phyloP scores from a whole-genome alignment of 1,139 yeast species.

The Geotrichum carabidarum region DNA sequence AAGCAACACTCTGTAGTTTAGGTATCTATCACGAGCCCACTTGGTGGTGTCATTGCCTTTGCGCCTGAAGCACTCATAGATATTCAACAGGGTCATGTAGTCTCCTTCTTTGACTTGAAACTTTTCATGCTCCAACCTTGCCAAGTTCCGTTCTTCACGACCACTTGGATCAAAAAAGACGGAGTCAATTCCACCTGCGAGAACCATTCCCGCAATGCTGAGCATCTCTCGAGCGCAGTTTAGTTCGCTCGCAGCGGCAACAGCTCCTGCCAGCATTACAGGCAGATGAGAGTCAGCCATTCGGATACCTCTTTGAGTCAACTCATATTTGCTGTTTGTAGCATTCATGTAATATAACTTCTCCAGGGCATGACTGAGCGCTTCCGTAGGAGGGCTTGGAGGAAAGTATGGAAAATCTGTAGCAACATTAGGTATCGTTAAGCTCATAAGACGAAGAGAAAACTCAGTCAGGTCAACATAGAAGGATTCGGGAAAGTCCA shows the following conservation, averaged over 20 bases:
- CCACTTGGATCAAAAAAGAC: conserved; percentile 74
- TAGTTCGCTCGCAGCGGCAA: conserved; percentile 19
- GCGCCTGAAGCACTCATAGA: conserved; percentile 58
- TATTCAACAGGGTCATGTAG: conserved; percentile 75
- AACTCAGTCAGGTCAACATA: conserved; percentile 74
- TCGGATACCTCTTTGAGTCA: conserved; percentile 65
- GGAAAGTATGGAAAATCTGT: conserved; percentile 79
- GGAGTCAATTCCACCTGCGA: conserved; percentile 67
- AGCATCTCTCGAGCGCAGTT: conserved; percentile 72
- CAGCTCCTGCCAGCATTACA: conserved; percentile 22
- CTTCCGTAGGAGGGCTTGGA: conserved; percentile 60
- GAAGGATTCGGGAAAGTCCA: conserved; percentile 75
- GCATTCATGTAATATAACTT: conserved; percentile 58
- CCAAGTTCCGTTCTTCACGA: conserved; percentile 70
- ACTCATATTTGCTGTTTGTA: conserved; percentile 71
- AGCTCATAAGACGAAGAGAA: conserved; percentile 70
- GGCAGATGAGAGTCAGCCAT: conserved; percentile 55
- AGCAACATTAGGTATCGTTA: conserved; percentile 81
- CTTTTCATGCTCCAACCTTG: conserved; percentile 44
- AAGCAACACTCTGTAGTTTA: conserved; percentile 65
- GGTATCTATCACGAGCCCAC: conserved; percentile 79
- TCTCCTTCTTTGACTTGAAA: conserved; percentile 86
- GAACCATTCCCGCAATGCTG: conserved; percentile 70
- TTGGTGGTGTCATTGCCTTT: conserved; percentile 37
- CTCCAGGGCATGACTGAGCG: conserved; percentile 11